These are phyloP conservation scores for Cercospora sojina DNA, from an alignment of 2,329 filamentous ascomycete genomes.

Conservation along the genomic window DNA sequence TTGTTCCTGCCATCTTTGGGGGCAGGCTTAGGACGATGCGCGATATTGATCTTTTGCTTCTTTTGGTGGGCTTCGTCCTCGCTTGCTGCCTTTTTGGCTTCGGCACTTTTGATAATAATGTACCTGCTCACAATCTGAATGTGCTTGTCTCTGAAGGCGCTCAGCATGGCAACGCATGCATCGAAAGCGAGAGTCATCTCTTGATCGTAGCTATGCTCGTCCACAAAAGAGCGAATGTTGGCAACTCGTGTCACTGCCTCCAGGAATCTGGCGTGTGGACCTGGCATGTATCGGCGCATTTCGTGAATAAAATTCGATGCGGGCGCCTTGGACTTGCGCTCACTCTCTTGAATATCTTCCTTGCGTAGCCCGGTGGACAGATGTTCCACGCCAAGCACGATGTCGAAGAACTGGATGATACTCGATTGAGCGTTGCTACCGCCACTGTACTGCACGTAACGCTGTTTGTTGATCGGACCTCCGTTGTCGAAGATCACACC, in stretches of 20 bases:
- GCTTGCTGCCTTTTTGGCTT: slow-evolving; percentile 51
- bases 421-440: slow-evolving; percentile 97
- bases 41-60: slow-evolving; percentile 40
- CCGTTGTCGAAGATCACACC: slow-evolving; percentile 84
- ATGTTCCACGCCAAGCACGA: slow-evolving; percentile 85
- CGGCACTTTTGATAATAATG: slow-evolving; percentile 83
- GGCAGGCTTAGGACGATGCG: slow-evolving; percentile 24
- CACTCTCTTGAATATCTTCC: slow-evolving; percentile 41
- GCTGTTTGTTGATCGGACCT: slow-evolving; percentile 49
- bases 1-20: slow-evolving; percentile 37
- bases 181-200: slow-evolving; percentile 80
- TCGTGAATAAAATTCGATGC: slow-evolving; percentile 86
- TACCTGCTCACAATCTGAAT: slow-evolving; percentile 95
- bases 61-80: slow-evolving; percentile 42
- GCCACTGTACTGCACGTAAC: slow-evolving; percentile 82
- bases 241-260: slow-evolving; percentile 74
- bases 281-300: slow-evolving; percentile 97
- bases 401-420: slow-evolving; percentile 95
- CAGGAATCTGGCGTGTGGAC: slow-evolving; percentile 84
- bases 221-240: slow-evolving; percentile 84
- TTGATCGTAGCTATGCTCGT: slow-evolving; percentile 59
- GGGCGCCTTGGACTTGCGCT: slow-evolving; percentile 45
- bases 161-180: slow-evolving; percentile 78
- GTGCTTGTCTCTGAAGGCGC: slow-evolving; percentile 82
- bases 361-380: slow-evolving; percentile 76